Base-by-base conservation (phyloP, 805 yeast species). In the Yarrowia sp. region DNA sequence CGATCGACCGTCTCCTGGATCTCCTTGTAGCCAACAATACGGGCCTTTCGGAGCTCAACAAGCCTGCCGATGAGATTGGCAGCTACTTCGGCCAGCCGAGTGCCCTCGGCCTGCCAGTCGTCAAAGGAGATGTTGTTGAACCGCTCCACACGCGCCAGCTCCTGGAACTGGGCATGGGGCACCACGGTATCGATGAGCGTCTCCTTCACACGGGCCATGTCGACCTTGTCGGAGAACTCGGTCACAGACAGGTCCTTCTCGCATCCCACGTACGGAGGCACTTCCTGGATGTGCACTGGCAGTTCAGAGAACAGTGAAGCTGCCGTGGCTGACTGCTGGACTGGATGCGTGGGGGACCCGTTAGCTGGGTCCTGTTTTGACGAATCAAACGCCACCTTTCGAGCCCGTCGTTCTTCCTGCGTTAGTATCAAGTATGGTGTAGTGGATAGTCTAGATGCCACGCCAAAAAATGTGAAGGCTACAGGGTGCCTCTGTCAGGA, bases 1-100 rank as follows among this genome's bases (percentile, higher is more conserved):
- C 50, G 30, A n/a, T 58, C 64, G 5, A 58, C 50, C 0, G 47
- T 58, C 61, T 73, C 76, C 68, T 70, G 71, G 68, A 74, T 70
- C 46, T 71, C 71, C 42, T 79, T 68, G 71, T 78, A 79, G 42
- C 72, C 70, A 7, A 72, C 77, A 61, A 80, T 78, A 24, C 80
- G 72, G 55, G 72, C 71, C 36, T 73, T 72, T 20, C 82, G 73
- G 68, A 80, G 82, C 33, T 73, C 73, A 50, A 77, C 81, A 7
- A 80, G 74, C 56, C 64, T 50, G 30, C 33, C 19, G n/a, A 58
- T 33, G 6, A 58, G 40, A 3, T 40, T 33, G 8, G 64, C 50
- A 12, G 64, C 64, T 14, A 43, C 50, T 6, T 58, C 64, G 4
- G 50, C 10, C 33, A 58, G 50, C 2, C 64, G 49, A 6, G 50